Base-by-base conservation (phyloP, 78 protist species). In the Pelomyxa schiedti region DNA sequence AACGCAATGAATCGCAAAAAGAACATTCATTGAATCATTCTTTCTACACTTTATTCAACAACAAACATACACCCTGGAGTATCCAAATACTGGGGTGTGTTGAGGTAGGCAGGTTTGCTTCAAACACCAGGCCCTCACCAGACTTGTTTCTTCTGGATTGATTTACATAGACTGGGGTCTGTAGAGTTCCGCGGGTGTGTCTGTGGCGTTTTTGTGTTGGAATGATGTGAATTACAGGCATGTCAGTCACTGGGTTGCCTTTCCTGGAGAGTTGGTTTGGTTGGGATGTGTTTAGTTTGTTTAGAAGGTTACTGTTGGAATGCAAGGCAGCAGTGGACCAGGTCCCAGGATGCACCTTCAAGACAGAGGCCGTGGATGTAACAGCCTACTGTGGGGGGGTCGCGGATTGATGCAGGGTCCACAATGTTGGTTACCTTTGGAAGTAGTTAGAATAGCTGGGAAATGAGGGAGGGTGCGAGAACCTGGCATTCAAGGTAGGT, bases 101-200 rank as follows among this genome's bases (percentile, higher is more conserved):
- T 1, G 0, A 1, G 22, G 92, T 81, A 35, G 64, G 3, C 30
- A 94, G 77, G 35, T 94, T 85, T 1, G 98, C 95, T 38, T 84
- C 88, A 47, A 94, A 90, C 42, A 94, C 95, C 4, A 83, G 77
- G 26, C 98, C 98, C 8, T 75, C 94, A 16, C 98, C 98, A 86
- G 86, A 81, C 5, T 91, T 90, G 16, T 80, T 92, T 41, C 83
- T 16, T n/a, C 98, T 42, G 35, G 30, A 77, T 42, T 73, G 81
- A n/a, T 95, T 94, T 36, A 84, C 79, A 78, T 94, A 94, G 35
- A 94, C 92, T 9, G 98, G 98, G 6, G 93, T 68, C 4, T 36
- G 39, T 78, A 92, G 75, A 28, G 92, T 92, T 80, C 69, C 71
- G 8, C 43, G 71, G 30, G 76, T 86, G 83, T 81, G 77, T 65